Evolutionary conservation across 768 basidiomycete species (phyloP), one percentile per base, ranked within the genome.

Genomic region (Guyanaporus albipodus): DNA sequence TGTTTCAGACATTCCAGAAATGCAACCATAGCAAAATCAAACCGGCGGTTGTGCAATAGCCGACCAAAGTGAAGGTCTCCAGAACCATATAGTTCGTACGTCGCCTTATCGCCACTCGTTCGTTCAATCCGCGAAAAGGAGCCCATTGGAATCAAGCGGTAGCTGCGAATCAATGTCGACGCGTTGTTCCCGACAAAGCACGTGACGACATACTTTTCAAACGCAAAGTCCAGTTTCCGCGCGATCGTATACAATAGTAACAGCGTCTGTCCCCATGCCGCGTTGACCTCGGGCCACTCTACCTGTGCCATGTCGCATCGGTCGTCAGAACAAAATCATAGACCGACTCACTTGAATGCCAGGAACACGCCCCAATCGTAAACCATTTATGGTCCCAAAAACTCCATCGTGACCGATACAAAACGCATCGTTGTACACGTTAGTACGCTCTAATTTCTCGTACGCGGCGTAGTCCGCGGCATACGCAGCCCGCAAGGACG

Each of bases 251-350:
- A 89, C 28, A 97, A 70, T 46, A 98, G 74, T 15, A 98, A 75
- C n/a, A 95, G 73, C 0, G 94, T 91, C 62, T 96, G 87, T 2
- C 96, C 96, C 93, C 95, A 96, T 15, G 96, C 96, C 10, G 96
- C 96, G 61, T 98, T 98, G 64, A 98, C 93, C 68, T 99, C 96
- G 3, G 91, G 81, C 94, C 94, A 99, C 62, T 98, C 96, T 24
- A 98, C 94, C 83, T 91, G 52, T 8, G 49, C 29, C n/a, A 34
- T 12, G 24, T 53, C 55, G 45, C 56, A 40, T 48, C 48, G 44
- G 48, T 31, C 21, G 38, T 19, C 14, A 46, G 10, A 23, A 31
- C 49, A 47, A 31, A n/a, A 22, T 28, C 36, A 7, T 36, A 41
- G 15, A 39, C 21, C 12, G 38, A 71, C 82, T 33, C 62, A 90